Evolutionary conservation across 805 yeast species (phyloP), one percentile per base, ranked within the genome.

Genomic region (Yarrowia deformans): DNA sequence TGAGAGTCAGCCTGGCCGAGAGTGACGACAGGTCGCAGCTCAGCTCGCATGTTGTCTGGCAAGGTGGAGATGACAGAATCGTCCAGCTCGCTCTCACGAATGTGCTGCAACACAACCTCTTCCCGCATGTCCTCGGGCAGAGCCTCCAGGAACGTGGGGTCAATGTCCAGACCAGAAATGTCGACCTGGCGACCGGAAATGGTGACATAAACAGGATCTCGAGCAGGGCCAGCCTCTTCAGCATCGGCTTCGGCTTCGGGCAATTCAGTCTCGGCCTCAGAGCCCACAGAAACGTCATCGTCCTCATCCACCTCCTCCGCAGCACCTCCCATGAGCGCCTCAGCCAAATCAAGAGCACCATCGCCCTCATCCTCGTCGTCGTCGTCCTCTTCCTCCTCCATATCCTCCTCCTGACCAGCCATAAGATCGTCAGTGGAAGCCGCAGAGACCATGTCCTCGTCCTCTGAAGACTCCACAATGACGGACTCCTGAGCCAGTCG

Each of bases 61-160:
- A 92, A 81, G 0, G 96, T 94, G 32, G 89, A 88, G 71, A 93
- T 81, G 77, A 92, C 93, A 50, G 88, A 92, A 0, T 92, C 89
- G 72, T 89, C 96, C 67, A 91, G 84, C 73, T 90, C 97, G 54
- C 39, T 52, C 45, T 66, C 69, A 12, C 69, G 42, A 16, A 66
- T 40, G 42, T 66, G 60, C 52, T 66, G 69, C 40, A 66, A 7
- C 75, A 91, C 88, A 0, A 93, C 98, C 75, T 93, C 97, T 71
- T 92, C 97, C 63, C 97, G 82, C 90, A 93, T 90, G 67, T 91
- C 95, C 54, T 91, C 97, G 0, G 98, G 98, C 45, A 93, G 82
- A 0, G 97, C 97, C 73, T 89, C 90, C 70, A 93, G 81, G 76
- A 92, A 93, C 72, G 90, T 94, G 0, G 97, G 97, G 78, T 93